Conservation (phyloP, 371 early-diverging fungal genomes). For the Circinella minor region DNA sequence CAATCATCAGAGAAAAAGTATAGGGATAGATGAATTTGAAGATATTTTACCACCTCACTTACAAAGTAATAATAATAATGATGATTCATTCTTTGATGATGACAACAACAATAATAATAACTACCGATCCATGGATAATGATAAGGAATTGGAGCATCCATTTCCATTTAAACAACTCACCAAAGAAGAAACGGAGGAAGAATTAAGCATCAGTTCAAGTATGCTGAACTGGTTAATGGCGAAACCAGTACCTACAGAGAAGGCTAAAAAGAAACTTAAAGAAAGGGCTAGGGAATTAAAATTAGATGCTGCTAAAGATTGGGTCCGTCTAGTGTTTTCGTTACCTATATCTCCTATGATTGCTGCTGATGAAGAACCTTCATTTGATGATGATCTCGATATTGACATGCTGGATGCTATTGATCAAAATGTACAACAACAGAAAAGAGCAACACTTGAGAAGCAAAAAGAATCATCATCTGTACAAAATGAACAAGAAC, state of each 20-base stretch:
- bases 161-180: constrained; percentile 2
- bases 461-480: background rate
- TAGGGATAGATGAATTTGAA: background rate
- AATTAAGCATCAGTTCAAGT: background rate
- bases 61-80: no score
- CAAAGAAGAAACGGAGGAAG: background rate
- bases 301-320: constrained; percentile 1
- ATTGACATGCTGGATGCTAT: background rate
- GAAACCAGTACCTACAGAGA: background rate
- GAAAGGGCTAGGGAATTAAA: background rate
- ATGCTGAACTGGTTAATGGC: constrained; percentile 13
- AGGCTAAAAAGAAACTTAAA: background rate
- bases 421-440: background rate
- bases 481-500: no score
- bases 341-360: background rate
- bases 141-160: background rate
- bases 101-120: background rate
- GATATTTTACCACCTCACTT: constrained; percentile 1
- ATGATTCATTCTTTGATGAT: background rate
- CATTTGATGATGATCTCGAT: constrained; percentile 11
- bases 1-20: no score
- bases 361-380: background rate
- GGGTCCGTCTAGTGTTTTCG: background rate
- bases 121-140: background rate
- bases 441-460: no score